Evolutionary conservation across 108 stramenopile genomes (phyloP).

Genomic region (Fragilaria radians): DNA sequence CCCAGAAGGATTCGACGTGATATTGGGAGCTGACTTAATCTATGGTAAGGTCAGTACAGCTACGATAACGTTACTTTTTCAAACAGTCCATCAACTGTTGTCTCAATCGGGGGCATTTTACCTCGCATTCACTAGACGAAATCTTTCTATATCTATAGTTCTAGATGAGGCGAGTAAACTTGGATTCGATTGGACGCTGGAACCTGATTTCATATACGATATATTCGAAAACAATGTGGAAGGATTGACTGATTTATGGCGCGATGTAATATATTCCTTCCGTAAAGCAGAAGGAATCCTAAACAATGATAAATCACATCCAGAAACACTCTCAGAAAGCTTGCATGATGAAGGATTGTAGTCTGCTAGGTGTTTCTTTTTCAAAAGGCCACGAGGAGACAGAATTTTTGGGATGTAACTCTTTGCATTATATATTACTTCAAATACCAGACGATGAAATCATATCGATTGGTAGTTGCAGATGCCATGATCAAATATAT

Average conservation of each 20-base stretch:
- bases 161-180: neutral
- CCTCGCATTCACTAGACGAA: conserved; percentile 6
- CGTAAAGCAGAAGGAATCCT: neutral
- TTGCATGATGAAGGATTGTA: too few relatives aligned
- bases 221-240: conserved; percentile 6
- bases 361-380: too few relatives aligned
- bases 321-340: too few relatives aligned
- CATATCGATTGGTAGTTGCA: too few relatives aligned
- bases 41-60: neutral
- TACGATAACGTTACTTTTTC: neutral
- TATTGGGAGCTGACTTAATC: conserved; percentile 8
- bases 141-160: neutral
- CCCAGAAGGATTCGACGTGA: neutral
- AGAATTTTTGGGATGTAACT: too few relatives aligned
- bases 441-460: too few relatives aligned
- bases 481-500: too few relatives aligned
- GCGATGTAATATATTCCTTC: conserved; percentile 10
- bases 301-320: too few relatives aligned
- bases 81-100: conserved; percentile 3
- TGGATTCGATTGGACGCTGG: neutral
- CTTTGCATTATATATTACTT: too few relatives aligned
- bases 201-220: conserved; percentile 3
- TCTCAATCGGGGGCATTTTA: neutral
- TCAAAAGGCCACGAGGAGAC: too few relatives aligned
- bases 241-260: neutral